These are phyloP conservation scores for Lachancea waltii DNA, from an alignment of 805 yeast species.

Conservation along the genomic window DNA sequence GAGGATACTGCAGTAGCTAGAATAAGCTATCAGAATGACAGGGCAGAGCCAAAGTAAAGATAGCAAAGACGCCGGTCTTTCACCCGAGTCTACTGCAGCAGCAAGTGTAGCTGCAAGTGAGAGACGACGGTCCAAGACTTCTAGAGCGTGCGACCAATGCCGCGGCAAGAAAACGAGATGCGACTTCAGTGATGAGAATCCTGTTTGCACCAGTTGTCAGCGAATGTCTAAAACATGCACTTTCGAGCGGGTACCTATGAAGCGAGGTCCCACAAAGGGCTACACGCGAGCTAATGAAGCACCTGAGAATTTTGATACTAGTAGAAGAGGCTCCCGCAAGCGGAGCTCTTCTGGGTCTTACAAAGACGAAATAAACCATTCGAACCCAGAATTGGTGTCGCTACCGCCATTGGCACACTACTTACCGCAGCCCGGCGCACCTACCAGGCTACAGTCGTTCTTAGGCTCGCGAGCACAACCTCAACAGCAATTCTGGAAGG, in stretches of 20 bases:
- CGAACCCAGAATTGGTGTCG: conserved; percentile 18
- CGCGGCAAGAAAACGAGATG: conserved; percentile 67
- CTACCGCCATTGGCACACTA: conserved; percentile 32
- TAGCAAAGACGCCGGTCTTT: too few relatives aligned
- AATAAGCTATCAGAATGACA: too few relatives aligned
- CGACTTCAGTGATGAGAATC: conserved; percentile 46
- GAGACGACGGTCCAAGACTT: conserved; percentile 63
- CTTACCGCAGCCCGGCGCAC: conserved; percentile 15
- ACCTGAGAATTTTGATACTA: conserved; percentile 2
- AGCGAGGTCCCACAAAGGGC: conserved; percentile 77
- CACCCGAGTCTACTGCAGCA: neutral
- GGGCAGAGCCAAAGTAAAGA: too few relatives aligned
- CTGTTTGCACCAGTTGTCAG: conserved; percentile 59
- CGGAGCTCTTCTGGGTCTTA: conserved; percentile 7
- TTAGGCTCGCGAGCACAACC: conserved; percentile 4
- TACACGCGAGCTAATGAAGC: conserved; percentile 36
- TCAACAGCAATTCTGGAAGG: conserved; percentile 34
- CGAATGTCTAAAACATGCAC: conserved; percentile 57
- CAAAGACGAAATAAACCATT: neutral
- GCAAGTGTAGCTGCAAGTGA: neutral
- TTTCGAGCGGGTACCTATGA: conserved; percentile 64
- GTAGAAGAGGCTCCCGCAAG: conserved; percentile 6
- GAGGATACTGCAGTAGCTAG: too few relatives aligned
- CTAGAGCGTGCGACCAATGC: conserved; percentile 78
- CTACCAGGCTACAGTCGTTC: neutral